These are phyloP conservation scores for Pseudogymnoascus sp. DNA, from an alignment of 2,329 filamentous ascomycete genomes.

Conservation along the genomic window DNA sequence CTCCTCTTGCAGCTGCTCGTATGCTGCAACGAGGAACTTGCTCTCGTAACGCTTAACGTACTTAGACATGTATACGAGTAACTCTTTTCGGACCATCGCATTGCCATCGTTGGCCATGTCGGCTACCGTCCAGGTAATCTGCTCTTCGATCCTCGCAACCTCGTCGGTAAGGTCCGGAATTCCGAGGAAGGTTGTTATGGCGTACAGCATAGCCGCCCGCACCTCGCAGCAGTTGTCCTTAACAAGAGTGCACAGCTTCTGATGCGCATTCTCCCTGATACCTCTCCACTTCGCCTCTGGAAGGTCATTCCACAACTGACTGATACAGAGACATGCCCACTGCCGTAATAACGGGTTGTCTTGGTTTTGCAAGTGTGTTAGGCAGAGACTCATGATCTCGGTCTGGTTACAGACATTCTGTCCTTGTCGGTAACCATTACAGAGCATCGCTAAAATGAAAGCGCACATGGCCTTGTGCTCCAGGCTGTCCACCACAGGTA, in stretches of 20 bases:
- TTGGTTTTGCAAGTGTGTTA: slow-evolving; percentile 73
- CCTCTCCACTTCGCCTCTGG: slow-evolving; percentile 92
- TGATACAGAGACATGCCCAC: slow-evolving; percentile 92
- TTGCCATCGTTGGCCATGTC: slow-evolving; percentile 92
- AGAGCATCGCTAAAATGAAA: slow-evolving; percentile 95
- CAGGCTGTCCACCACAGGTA: slow-evolving; percentile 78
- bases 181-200: slow-evolving; percentile 86
- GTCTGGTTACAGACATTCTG: slow-evolving; percentile 86
- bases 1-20: slow-evolving; percentile 82
- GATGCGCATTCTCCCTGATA: slow-evolving; percentile 79
- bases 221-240: slow-evolving; percentile 89
- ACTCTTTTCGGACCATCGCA: slow-evolving; percentile 85
- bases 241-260: slow-evolving; percentile 69
- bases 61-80: slow-evolving; percentile 86
- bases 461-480: slow-evolving; percentile 99
- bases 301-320: slow-evolving; percentile 86
- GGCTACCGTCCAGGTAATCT: slow-evolving; percentile 77
- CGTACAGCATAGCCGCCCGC: slow-evolving; percentile 84
- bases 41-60: slow-evolving; percentile 86
- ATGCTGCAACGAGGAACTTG: slow-evolving; percentile 86
- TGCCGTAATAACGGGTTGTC: slow-evolving; percentile 85
- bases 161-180: slow-evolving; percentile 89
- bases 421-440: slow-evolving; percentile 86
- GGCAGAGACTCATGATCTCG: slow-evolving; percentile 81
- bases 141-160: slow-evolving; percentile 83